Base-by-base conservation (phyloP, 75 land plant genomes). In the Adiantum capillusveneris region DNA sequence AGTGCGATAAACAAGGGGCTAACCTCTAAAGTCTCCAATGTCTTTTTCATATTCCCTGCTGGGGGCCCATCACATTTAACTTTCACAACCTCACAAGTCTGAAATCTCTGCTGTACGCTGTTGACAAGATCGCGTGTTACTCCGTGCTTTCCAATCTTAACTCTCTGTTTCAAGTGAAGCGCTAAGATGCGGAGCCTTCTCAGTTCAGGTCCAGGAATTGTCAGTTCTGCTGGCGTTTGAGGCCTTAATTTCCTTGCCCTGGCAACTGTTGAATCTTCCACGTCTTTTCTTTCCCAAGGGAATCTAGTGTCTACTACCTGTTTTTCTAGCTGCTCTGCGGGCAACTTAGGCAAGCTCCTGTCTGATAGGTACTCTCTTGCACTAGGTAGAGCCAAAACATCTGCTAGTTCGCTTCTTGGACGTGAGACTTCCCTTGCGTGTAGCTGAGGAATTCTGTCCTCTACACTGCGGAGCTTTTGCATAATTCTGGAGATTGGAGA, bases 91-190 rank as follows among this genome's bases (percentile, higher is more conserved):
- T 93, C 96, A 44, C 76, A 25, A 53, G 64, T 19, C 53, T 79
- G 64, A 90, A 86, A 85, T 56, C 85, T 51, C 74, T 88, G 79
- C 45, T 88, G 86, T 41, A 88, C 84, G 54, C 79, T 74, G 45
- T 85, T 76, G 45, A 84, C 81, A 57, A 88, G 70, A 26, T 80
- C 89, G 29, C 82, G 77, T 3, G 86, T 80, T 9, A 88, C 66
- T 21, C 89, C 94, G 0, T 82, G 82, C 68, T 73, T 85, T 53
- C 86, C 88, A 1, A 88, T 59, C 67, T 85, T 88, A 39, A 88
- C 22, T 65, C 67, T 61, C 71, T 72, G 72, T 43, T 57, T 55
- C 44, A 71, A 9, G 41, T 44, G 41, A 27, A 82, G 72, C 62
- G 80, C 85, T 2, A 49, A 20, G 0, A 44, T 52, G 41, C 51